Percentiles rank a stretch among this genome's conserved stretches.
Conservation (phyloP, 768 basidiomycete genomes). For the Trametes coccinea region DNA sequence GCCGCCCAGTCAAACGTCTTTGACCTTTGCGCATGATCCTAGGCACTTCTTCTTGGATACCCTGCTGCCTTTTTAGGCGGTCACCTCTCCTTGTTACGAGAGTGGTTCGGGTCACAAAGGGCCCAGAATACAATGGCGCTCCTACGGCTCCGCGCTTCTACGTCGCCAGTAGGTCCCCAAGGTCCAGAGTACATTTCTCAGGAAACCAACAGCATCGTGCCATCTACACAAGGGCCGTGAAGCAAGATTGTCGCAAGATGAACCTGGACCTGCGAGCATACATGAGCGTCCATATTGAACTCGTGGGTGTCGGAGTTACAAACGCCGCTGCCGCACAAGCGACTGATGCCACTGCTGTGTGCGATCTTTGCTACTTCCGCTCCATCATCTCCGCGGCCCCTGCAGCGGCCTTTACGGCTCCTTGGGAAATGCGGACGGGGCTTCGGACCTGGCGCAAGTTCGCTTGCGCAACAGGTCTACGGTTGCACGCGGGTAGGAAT, state of each 20-base stretch:
- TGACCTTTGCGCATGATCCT: slow-evolving; percentile 9
- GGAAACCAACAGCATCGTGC: no score
- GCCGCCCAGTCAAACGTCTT: slow-evolving; percentile 2
- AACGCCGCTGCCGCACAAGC: not conserved
- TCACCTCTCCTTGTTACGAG: not conserved
- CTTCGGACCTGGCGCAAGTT: not conserved
- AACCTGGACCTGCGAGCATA: no score
- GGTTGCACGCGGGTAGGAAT: not conserved
- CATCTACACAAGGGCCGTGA: no score
- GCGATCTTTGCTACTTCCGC: not conserved
- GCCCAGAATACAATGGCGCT: no score
- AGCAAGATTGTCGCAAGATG: no score
- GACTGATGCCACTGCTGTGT: not conserved
- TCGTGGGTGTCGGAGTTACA: not conserved
- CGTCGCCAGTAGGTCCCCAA: no score
- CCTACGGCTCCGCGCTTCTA: no score
- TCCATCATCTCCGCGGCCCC: slow-evolving; percentile 11
- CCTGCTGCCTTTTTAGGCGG: not conserved
- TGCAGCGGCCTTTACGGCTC: not conserved
- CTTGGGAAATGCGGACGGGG: not conserved
- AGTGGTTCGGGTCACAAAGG: not conserved
- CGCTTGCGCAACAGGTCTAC: not conserved
- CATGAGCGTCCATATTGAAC: not conserved
- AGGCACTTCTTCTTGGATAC: not conserved
- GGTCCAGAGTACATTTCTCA: no score